Evolutionary conservation across 202 grass and related monocot species (phyloP), one percentile per base, ranked within the genome.

Genomic region (Setaria italica): DNA sequence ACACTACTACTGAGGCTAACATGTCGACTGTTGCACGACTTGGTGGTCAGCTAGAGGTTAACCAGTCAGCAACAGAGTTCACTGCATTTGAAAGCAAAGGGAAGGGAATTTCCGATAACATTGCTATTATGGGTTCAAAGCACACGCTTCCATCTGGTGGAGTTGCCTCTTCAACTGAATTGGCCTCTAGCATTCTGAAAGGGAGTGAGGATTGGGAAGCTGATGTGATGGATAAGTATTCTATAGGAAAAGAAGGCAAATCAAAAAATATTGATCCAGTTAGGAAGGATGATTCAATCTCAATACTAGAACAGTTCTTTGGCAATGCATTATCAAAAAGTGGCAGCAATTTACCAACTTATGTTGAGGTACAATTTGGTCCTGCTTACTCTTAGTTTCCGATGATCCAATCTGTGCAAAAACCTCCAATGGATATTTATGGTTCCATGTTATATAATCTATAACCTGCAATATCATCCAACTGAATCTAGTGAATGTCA

Each of bases 261-360:
- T 70, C 77, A 60, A 84, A 87, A 39, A 77, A 74, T 77, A 51
- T 80, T 46, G 77, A 81, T 80, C 88, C 80, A 71, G 84, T 84
- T 89, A 79, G 74, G 66, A 85, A 90, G 69, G 88, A 88, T 68
- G 78, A 51, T 87, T 88, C 92, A 74, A 32, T 92, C 47, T 97
- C 92, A 79, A 87, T 97, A 76, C 85, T 99, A 85, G 97, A 97
- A 63, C 92, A 95, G 37, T 99, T 99, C 67, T 94, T 99, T 85
- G 85, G 88, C 66, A 88, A 64, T 88, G 75, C 89, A 60, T 82
- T 94, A 81, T 91, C 66, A 16, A 97, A 94, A 92, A 64, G 74
- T 33, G 47, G 85, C 72, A 86, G 58, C 65, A 86, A 60, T 85
- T 70, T 86, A 76, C 78, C 92, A 2, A 72, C 89, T 69, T 77